Base-by-base conservation (phyloP, 2,329 filamentous ascomycete genomes). In the Aureobasidium sp. region DNA sequence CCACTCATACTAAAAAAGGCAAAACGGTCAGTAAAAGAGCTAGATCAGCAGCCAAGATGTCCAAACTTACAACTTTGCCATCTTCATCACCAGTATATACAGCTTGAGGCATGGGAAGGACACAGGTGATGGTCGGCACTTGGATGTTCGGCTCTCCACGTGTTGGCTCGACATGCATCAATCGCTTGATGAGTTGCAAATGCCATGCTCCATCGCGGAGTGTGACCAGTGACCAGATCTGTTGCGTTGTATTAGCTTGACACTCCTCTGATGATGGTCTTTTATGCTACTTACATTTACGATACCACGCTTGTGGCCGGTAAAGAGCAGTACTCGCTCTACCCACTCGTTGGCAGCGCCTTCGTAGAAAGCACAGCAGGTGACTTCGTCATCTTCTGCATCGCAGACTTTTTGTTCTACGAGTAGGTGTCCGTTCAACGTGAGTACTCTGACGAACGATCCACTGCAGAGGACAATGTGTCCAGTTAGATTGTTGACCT, bases 81-180 rank as follows among this genome's bases (percentile, higher is more conserved):
- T 91, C 88, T 66, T 97, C 94, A 76, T 97, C 94, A 3, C 93
- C 94, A 0, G 92, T 96, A 74, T 97, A 97, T 11, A 97, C 86
- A 64, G 87, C 82, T 65, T 88, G 86, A 59, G 90, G 85, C 82
- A 92, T 89, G 2, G 93, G 89, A 62, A 89, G 81, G 58, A 99
- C 89, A 71, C 89, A 95, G 40, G 89, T 96, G 64, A 97, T 92
- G 0, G 87, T 86, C 2, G 88, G 86, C 44, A 68, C 71, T 62
- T 78, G 79, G 65, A 81, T 82, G 39, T 73, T 68, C 70, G 85
- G 75, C 71, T 83, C 77, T 81, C 81, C 86, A 54, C 83, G 85
- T 67, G 81, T 84, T 56, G 79, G 77, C 70, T 96, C 90, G 42
- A 86, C 79, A 71, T 96, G 90, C 70, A 96, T 90, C 61, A 99